Base-by-base conservation (phyloP, 2,329 filamentous ascomycete species). In the Chaetomiaceae sp. region DNA sequence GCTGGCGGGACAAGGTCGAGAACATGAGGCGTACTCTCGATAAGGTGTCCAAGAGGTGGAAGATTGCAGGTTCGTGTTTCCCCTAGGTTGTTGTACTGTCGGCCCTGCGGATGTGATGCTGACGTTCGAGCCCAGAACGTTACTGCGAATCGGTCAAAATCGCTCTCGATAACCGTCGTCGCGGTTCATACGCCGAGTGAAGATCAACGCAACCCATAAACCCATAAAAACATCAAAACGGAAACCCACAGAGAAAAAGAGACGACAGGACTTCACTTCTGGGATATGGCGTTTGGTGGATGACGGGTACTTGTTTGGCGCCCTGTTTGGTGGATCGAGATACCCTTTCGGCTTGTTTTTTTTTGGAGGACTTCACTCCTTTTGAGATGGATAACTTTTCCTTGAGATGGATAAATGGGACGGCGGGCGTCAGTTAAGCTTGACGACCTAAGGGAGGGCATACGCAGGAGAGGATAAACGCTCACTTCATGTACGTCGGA, bases 1-100 rank as follows among this genome's bases (percentile, higher is more conserved):
- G 60, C 11, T 66, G 64, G 61, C 49, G 55, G 27, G 47, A 37
- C 2, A 67, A 64, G 40, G 61, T 67, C 9, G 56, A 61, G 19
- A 40, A 54, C 42, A 54, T 67, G 33, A 63, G 53, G 44, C 48
- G 31, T 11, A 44, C 56, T 4, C 53, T 66, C 25, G 59, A 63
- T 42, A 48, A 59, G 8, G 46, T 61, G 6, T 53, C 56, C 4
- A 60, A 53, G 48, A 55, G 64, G 45, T 68, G 65, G 65, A 64
- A 56, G 50, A 62, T 67, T 45, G 62, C 63, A 22, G 64, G 65
- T 64, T 43, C 57, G 64, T 46, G 7, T 14, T 20, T 17, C 4
- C 19, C 9, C 19, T 8, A 14, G 20, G 29, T 14, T 9, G 7
- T 19, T 22, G 31, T 53, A 4, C 33, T 3, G 23, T 11, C n/a